Base-by-base conservation (phyloP, 768 basidiomycete species). In the Leccinum disarticulatum region DNA sequence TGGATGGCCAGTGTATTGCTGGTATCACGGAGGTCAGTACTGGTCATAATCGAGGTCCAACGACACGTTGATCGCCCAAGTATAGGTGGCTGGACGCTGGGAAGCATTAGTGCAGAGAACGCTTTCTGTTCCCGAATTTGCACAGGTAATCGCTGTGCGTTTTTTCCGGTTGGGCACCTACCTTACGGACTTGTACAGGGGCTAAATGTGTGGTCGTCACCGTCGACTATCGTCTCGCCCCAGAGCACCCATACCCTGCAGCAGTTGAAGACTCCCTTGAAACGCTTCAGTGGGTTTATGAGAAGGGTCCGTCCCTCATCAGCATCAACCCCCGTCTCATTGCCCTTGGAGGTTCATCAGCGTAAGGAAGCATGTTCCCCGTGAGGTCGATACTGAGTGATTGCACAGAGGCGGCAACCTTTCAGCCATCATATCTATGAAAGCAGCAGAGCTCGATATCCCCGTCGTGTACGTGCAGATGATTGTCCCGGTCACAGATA, bases 11-110 rank as follows among this genome's bases (percentile, higher is more conserved):
- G 81, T 84, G 2, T 82, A 90, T 60, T 79, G 89, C 48, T 91
- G 81, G 79, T 89, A 86, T 68, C 90, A 90, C 62, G 90, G 90
- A 55, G 89, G 88, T 83, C 60, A 56, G 79, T 64, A 9, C 11
- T 14, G 38, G 8, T 47, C 41, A 14, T 4, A 43, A 36, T 3
- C 4, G 15, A 31, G 7, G 4, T 47, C 17, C 43, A 15, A 27
- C 30, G 17, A 15, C 4, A 14, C 33, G 17, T 17, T 48, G 4
- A 46, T 66, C 27, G 61, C 48, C 11, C 17, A 53, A 50, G 5
- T 19, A 52, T 64, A 87, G 89, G 90, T 46, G 90, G 90, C 35
- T 90, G 90, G 90, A 89, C 88, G 0, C 76, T 91, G 2, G 90
- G 90, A 0, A 84, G 77, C 56, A 88, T 89, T 62, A 67, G 63